phyloP scores from a whole-genome alignment of 495 filamentous ascomycete genomes.

The Tuber indicum region DNA sequence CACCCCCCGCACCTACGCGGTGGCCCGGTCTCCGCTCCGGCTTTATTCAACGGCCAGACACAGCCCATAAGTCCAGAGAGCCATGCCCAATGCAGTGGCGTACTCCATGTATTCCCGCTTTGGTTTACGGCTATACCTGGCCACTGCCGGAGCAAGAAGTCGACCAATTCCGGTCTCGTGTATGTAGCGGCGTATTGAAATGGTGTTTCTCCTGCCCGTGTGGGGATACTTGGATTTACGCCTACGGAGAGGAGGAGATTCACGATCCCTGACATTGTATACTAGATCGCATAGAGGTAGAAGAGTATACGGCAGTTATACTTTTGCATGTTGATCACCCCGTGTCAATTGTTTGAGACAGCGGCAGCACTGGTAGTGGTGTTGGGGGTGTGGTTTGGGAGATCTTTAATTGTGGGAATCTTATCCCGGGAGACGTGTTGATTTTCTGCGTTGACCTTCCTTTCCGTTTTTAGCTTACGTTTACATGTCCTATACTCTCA shows the following conservation, averaged over 20 bases:
- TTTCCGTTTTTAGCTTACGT: no score
- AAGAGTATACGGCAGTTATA: constrained; percentile 3
- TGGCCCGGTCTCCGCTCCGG: neutral
- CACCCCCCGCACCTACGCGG: neutral
- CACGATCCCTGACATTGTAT: constrained; percentile 1
- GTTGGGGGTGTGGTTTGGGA: constrained; percentile 7
- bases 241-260: constrained; percentile 11
- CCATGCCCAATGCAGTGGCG: constrained; percentile 12
- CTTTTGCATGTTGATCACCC: constrained; percentile 4
- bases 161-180: constrained; percentile 2
- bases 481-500: no score
- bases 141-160: neutral
- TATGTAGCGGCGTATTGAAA: constrained; percentile 16
- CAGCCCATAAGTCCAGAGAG: neutral
- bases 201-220: neutral
- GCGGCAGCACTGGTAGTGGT: neutral
- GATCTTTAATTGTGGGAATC: neutral
- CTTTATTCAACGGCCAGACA: neutral
- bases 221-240: neutral
- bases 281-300: constrained; percentile 10
- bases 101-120: neutral
- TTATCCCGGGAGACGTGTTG: neutral
- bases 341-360: neutral
- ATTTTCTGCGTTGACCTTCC: no score
- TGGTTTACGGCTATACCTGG: neutral